Evolutionary conservation across 805 yeast genomes (phyloP), one percentile per base, ranked within the genome.

Genomic region (Cyberlindnera samutprakarnensis): DNA sequence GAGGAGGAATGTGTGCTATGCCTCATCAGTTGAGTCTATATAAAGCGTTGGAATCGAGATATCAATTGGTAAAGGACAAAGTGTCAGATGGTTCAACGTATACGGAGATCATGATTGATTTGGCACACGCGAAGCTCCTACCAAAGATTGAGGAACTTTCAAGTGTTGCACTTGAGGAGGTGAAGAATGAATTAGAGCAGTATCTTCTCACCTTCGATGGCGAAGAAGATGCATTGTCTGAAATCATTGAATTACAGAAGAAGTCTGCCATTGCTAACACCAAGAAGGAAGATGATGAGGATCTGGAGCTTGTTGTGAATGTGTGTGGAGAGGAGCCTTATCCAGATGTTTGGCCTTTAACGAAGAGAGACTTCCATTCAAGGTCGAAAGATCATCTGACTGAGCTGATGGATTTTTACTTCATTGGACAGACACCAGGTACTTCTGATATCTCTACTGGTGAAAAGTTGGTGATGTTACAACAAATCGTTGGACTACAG

Each of bases 261-360:
- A 9, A 9, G 11, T 9, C 23, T 16, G 26, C 14, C 6, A 21
- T 23, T 21, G 14, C 17, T 5, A 30, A 30, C 10, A 14, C 23
- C 17, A 6, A 4, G n/a, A 17, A 15, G 7, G 11, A 13, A n/a
- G 27, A 30, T 5, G 17, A 23, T 18, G 27, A 30, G 14, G 18
- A 27, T 13, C 16, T 30, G 17, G 10, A 12, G 9, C 18, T 23
- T 7, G 32, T 30, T n/a, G 23, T 30, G 23, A 30, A 24, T 14
- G 27, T 30, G 21, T 9, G 14, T 3, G 32, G 32, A 13, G 32
- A 30, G 18, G 27, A 30, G 22, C 32, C 32, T 11, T 30, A 27
- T 23, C 23, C 23, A n/a, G 32, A 30, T 10, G 23, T 30, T 11
- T 30, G 23, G 21, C 32, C 32, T 3, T 17, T 9, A 13, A 18